Evolutionary conservation across 306 rosid species (phyloP).

Genomic region (Psophocarpus tetragonolobus): DNA sequence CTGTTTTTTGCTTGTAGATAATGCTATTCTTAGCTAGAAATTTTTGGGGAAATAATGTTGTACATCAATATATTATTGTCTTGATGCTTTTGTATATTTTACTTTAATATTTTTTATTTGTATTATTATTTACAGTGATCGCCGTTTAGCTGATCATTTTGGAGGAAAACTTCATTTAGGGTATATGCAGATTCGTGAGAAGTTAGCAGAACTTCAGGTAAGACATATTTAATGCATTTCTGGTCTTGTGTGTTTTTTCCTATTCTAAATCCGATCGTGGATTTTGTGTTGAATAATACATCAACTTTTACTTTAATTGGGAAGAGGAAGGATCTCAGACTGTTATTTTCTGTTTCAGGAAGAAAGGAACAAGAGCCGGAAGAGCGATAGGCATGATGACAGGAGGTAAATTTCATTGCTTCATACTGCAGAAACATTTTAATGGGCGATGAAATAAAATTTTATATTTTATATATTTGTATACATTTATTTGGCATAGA

Average conservation of each 20-base stretch:
- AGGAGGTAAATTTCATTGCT: constrained; percentile 55
- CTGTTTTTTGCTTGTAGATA: constrained; percentile 87
- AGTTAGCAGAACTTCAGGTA: constrained; percentile 93
- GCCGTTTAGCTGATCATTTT: constrained; percentile 99
- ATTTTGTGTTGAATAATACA: neutral
- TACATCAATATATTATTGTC: constrained; percentile 31
- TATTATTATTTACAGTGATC: constrained; percentile 75
- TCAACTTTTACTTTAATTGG: constrained; percentile 23
- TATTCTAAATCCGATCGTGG: neutral
- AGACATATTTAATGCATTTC: constrained; percentile 34
- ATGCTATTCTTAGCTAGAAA: constrained; percentile 71
- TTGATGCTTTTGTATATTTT: constrained; percentile 27
- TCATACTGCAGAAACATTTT: neutral
- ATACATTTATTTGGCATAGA: constrained; percentile 39
- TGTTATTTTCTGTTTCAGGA: constrained; percentile 68
- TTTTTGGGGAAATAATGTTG: constrained; percentile 51
- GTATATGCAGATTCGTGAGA: constrained; percentile 98
- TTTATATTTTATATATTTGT: neutral
- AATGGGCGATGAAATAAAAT: neutral
- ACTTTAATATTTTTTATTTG: constrained; percentile 43
- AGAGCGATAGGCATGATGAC: constrained; percentile 73
- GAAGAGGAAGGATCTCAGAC: constrained; percentile 31
- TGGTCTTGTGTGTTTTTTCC: neutral
- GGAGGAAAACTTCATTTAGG: constrained; percentile 99
- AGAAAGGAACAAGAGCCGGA: constrained; percentile 77